Evolutionary conservation across 139 green algal species (phyloP).

Genomic region (Tetraselmis striata): DNA sequence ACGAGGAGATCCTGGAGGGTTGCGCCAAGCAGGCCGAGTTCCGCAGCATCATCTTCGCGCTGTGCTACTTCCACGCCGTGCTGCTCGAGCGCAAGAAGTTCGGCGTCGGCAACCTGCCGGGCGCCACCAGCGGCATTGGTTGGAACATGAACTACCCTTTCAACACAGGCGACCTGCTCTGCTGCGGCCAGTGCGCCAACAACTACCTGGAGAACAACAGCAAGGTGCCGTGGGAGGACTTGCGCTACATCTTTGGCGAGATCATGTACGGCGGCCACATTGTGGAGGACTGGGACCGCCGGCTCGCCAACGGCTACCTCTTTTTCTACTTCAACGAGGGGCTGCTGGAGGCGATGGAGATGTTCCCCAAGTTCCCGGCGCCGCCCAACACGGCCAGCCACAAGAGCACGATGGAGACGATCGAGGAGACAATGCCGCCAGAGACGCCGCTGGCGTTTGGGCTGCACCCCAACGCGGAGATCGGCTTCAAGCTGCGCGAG

Average conservation of each 20-base stretch:
- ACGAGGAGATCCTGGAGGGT: constrained; percentile 78
- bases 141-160: constrained; percentile 98
- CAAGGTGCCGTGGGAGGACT: constrained; percentile 49
- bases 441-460: constrained; percentile 80
- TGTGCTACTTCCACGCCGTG: constrained; percentile 87
- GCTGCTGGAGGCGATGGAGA: constrained; percentile 73
- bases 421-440: constrained; percentile 69
- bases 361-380: constrained; percentile 68
- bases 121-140: constrained; percentile 59
- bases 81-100: constrained; percentile 93
- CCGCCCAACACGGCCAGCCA: constrained; percentile 59
- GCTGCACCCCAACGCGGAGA: constrained; percentile 88
- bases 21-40: constrained; percentile 80
- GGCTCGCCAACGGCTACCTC: constrained; percentile 73
- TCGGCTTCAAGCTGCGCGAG: constrained; percentile 84
- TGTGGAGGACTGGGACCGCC: constrained; percentile 87
- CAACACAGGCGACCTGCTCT: constrained; percentile 84
- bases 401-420: constrained; percentile 54
- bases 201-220: constrained; percentile 88
- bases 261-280: constrained; percentile 97
- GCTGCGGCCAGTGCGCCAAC: constrained; percentile 70
- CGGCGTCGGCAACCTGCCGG: constrained; percentile 79
- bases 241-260: constrained; percentile 85
- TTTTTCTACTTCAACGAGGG: constrained; percentile 65
- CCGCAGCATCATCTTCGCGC: constrained; percentile 78